These are phyloP conservation scores for Cavenderia fasciculata DNA, from an alignment of 78 protist species.

Conservation along the genomic window DNA sequence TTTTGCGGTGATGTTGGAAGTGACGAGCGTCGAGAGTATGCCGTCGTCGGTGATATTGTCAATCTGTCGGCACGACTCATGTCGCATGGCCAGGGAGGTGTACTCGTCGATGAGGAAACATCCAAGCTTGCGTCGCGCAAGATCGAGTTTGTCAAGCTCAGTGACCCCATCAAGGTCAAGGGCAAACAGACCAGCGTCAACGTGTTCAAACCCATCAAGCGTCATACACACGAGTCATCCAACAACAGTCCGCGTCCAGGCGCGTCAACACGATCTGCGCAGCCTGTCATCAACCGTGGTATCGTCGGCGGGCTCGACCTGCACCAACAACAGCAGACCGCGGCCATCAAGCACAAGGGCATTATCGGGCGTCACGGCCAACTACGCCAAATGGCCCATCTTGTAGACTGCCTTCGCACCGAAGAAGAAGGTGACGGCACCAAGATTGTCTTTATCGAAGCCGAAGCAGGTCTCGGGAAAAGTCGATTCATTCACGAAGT, in stretches of 20 bases:
- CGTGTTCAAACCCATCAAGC: slow-evolving; percentile 62
- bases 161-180: slow-evolving; percentile 77
- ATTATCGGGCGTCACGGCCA: slow-evolving; percentile 53
- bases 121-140: slow-evolving; percentile 30
- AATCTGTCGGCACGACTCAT: slow-evolving; percentile 75
- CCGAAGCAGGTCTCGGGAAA: slow-evolving; percentile 78
- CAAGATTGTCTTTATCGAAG: slow-evolving; percentile 29
- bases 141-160: slow-evolving; percentile 44
- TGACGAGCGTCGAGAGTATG: slow-evolving; percentile 84
- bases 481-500: slow-evolving; percentile 47
- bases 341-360: slow-evolving; percentile 2
- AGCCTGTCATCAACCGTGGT: no score
- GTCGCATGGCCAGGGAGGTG: slow-evolving; percentile 62
- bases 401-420: neutral
- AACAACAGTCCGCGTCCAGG: neutral
- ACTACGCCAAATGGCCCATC: slow-evolving; percentile 29
- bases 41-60: slow-evolving; percentile 82
- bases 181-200: slow-evolving; percentile 55
- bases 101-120: slow-evolving; percentile 64
- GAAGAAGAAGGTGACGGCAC: neutral
- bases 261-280: neutral
- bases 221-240: neutral
- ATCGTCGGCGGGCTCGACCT: no score
- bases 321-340: neutral
- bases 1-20: slow-evolving; percentile 89